Evolutionary conservation across 169 alveolate species (phyloP).

Genomic region (Eimeria necatrix): DNA sequence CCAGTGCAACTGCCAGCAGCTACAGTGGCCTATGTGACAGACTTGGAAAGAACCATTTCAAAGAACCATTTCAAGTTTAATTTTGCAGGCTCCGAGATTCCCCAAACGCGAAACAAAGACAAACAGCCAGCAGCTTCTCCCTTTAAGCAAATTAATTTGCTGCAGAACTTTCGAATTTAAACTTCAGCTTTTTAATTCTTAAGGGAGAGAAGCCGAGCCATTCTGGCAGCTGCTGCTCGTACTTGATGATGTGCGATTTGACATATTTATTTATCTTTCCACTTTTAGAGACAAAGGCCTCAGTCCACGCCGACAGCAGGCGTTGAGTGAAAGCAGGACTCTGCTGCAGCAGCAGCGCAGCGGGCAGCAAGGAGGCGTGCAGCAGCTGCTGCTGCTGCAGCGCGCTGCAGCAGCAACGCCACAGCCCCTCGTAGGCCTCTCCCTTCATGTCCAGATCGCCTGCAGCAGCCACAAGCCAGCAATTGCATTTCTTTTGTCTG

Average conservation of each 20-base stretch:
- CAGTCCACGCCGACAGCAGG: not conserved
- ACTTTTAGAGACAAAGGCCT: not conserved
- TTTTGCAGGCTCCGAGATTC: too few relatives aligned
- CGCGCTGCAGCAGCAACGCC: slow-evolving; percentile 4
- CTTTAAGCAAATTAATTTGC: too few relatives aligned
- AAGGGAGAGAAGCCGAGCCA: too few relatives aligned
- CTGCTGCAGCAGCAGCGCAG: slow-evolving; percentile 19
- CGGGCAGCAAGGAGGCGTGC: not conserved
- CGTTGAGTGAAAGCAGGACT: not conserved
- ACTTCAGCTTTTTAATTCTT: too few relatives aligned
- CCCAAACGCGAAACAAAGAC: too few relatives aligned
- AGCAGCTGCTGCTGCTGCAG: not conserved
- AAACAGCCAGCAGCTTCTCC: too few relatives aligned
- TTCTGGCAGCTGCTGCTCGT: not conserved
- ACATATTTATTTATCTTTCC: not conserved
- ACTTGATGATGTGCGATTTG: slow-evolving; percentile 2
- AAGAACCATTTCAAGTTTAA: too few relatives aligned
- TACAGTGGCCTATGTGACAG: too few relatives aligned
- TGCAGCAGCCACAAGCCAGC: not conserved
- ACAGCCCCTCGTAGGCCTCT: not conserved
- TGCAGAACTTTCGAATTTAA: too few relatives aligned
- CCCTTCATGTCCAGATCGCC: slow-evolving; percentile 7
- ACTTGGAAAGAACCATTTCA: too few relatives aligned
- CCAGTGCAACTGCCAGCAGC: too few relatives aligned
- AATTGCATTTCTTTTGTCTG: too few relatives aligned